Conservation (phyloP, 495 filamentous ascomycete species). For the Penicillium arizonense region DNA sequence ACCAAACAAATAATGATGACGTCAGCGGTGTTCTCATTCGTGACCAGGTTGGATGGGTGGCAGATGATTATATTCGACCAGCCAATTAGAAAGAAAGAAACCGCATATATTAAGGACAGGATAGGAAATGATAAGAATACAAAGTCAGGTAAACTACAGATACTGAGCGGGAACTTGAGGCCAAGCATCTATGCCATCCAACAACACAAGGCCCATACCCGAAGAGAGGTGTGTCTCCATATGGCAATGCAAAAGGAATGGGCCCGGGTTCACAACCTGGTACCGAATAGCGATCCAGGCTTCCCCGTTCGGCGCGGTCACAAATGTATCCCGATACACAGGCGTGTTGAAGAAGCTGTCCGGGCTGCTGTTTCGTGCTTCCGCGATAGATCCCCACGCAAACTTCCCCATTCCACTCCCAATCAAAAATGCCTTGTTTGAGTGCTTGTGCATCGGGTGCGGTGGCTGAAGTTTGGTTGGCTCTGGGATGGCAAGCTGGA, state of each 20-base stretch:
- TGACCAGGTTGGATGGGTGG: too few species aligned
- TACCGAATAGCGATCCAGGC: slow-evolving; percentile 47
- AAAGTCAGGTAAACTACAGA: not conserved
- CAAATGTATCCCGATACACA: slow-evolving; percentile 40
- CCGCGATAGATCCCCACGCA: slow-evolving; percentile 39
- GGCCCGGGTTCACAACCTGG: slow-evolving; percentile 49
- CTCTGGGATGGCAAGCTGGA: slow-evolving; percentile 24
- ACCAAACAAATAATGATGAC: too few species aligned
- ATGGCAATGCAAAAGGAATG: slow-evolving; percentile 54
- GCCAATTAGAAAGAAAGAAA: too few species aligned
- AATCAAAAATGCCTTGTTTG: slow-evolving; percentile 48
- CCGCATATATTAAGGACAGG: too few species aligned
- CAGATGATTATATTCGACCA: too few species aligned
- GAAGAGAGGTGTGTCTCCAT: slow-evolving; percentile 47
- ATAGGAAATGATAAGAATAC: too few species aligned
- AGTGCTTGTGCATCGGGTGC: slow-evolving; percentile 57
- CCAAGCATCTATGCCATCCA: slow-evolving; percentile 52
- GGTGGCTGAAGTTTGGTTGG: slow-evolving; percentile 23
- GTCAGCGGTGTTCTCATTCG: too few species aligned
- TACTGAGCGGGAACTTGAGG: slow-evolving; percentile 22
- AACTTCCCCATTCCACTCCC: slow-evolving; percentile 41
- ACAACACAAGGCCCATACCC: slow-evolving; percentile 47
- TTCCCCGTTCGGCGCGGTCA: slow-evolving; percentile 31
- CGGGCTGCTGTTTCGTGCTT: slow-evolving; percentile 35
- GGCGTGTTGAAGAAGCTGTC: slow-evolving; percentile 48